A percentile compares a stretch with the other conserved stretches of the same genome.
Evolutionary conservation across 805 yeast species (phyloP).

Genomic region (Myxozyma mucilagina): DNA sequence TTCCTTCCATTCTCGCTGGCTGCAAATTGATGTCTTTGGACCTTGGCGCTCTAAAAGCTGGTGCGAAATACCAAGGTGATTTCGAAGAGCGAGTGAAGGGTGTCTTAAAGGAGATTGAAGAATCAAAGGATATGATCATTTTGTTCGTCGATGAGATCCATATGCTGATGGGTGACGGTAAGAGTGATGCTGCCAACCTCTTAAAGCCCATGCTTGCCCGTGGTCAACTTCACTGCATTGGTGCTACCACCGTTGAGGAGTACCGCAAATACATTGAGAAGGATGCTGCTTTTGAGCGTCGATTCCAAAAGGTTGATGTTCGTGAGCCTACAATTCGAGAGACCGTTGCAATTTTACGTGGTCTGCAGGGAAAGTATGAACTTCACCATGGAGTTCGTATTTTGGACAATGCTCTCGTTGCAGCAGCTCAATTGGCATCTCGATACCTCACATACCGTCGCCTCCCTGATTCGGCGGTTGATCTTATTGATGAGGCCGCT

Average conservation of each 20-base stretch:
- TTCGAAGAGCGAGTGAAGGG: constrained; percentile 98
- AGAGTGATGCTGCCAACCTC: constrained; percentile 93
- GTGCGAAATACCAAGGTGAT: constrained; percentile 98
- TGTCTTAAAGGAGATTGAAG: constrained; percentile 86
- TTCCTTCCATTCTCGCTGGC: constrained; percentile 80
- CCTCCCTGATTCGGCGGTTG: constrained; percentile 96
- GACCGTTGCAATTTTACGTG: constrained; percentile 94
- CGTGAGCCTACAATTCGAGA: constrained; percentile 90
- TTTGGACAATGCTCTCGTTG: constrained; percentile 87
- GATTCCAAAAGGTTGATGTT: constrained; percentile 96
- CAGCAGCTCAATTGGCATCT: constrained; percentile 93
- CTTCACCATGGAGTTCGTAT: constrained; percentile 97
- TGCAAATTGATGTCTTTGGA: constrained; percentile 85
- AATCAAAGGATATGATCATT: constrained; percentile 73
- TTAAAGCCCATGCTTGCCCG: constrained; percentile 97
- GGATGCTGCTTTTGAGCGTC: constrained; percentile 98
- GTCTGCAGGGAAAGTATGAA: constrained; percentile 91
- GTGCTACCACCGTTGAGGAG: constrained; percentile 96
- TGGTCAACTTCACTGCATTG: constrained; percentile 94
- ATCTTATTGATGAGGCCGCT: constrained; percentile 91
- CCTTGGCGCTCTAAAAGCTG: constrained; percentile 95
- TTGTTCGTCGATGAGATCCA: constrained; percentile 97
- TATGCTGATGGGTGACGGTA: constrained; percentile 99
- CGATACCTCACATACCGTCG: constrained; percentile 93
- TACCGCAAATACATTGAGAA: constrained; percentile 90